phyloP scores from a whole-genome alignment of 192 early-diverging fungal genomes.

The Linnemannia hyalina region DNA sequence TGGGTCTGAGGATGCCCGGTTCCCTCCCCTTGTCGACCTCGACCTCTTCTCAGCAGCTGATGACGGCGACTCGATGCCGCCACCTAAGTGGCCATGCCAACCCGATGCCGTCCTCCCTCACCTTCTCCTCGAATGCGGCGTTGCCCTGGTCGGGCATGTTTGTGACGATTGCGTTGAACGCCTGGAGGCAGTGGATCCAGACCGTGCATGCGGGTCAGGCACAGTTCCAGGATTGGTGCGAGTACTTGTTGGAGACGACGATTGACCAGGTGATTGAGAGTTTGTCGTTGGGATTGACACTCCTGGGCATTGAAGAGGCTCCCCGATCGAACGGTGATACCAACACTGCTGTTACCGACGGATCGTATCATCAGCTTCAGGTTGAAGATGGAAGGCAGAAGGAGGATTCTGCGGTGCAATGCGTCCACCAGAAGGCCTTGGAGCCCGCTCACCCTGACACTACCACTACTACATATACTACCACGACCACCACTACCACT shows the following conservation, averaged over 20 bases:
- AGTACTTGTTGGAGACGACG: conserved; percentile 37
- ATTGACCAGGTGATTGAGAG: conserved; percentile 44
- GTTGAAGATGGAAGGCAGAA: background rate
- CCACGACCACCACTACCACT: too few species aligned
- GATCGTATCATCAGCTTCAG: background rate
- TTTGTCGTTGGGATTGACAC: conserved; percentile 30
- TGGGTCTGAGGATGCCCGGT: conserved; percentile 18
- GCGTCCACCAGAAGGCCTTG: background rate
- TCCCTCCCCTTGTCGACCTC: conserved; percentile 17
- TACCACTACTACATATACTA: background rate
- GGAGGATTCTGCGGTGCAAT: background rate
- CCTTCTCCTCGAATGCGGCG: conserved; percentile 12
- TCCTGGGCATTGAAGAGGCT: conserved; percentile 19
- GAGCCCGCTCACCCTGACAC: background rate
- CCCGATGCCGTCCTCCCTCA: conserved; percentile 18
- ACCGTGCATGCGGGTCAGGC: conserved; percentile 41
- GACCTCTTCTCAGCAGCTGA: background rate
- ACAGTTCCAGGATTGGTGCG: conserved; percentile 51
- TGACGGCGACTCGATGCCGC: background rate
- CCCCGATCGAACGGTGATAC: background rate
- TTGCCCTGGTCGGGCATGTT: conserved; percentile 20
- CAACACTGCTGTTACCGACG: background rate
- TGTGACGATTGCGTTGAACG: conserved; percentile 30
- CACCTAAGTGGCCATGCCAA: background rate
- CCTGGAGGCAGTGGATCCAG: conserved; percentile 50